phyloP scores from a whole-genome alignment of 768 basidiomycete genomes.

The Pisolithus sp. region DNA sequence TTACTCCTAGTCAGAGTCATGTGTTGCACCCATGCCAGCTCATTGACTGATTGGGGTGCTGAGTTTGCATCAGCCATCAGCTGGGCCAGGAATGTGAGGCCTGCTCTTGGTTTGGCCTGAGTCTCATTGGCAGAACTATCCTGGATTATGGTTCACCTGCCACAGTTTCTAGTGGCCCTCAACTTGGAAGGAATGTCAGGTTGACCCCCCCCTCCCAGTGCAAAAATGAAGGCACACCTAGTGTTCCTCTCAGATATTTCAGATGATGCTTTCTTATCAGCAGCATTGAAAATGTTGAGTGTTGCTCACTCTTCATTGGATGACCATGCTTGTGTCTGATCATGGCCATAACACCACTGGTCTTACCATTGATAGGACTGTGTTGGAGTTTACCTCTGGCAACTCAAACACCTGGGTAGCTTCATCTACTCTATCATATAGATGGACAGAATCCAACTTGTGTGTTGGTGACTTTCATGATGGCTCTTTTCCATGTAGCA shows the following conservation, averaged over 20 bases:
- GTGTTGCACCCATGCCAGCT: slow-evolving; percentile 56
- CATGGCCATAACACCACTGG: slow-evolving; percentile 23
- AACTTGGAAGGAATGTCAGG: slow-evolving; percentile 35
- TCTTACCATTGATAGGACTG: slow-evolving; percentile 33
- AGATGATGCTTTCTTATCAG: slow-evolving; percentile 44
- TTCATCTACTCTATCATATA: slow-evolving; percentile 46
- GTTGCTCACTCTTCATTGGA: slow-evolving; percentile 28
- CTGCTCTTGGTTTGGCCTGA: slow-evolving; percentile 38
- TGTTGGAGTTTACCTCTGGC: slow-evolving; percentile 32
- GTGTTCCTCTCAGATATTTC: slow-evolving; percentile 25
- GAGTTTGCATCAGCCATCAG: slow-evolving; percentile 44
- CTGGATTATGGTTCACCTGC: slow-evolving; percentile 56
- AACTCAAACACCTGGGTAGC: slow-evolving; percentile 38
- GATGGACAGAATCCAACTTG: slow-evolving; percentile 51
- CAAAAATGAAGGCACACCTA: slow-evolving; percentile 22
- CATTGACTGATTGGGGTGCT: slow-evolving; percentile 66
- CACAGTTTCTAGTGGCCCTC: slow-evolving; percentile 64
- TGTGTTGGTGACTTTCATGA: slow-evolving; percentile 51
- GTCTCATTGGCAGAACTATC: slow-evolving; percentile 34
- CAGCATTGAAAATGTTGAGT: slow-evolving; percentile 30
- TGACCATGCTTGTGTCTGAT: slow-evolving; percentile 26
- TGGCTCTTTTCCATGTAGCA: slow-evolving; percentile 28
- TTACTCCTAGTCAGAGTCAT: slow-evolving; percentile 58
- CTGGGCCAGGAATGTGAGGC: slow-evolving; percentile 34
- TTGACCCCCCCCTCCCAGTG: slow-evolving; percentile 42